phyloP scores from a whole-genome alignment of 2,329 filamentous ascomycete genomes.

The Pestalotiopsis sp. region DNA sequence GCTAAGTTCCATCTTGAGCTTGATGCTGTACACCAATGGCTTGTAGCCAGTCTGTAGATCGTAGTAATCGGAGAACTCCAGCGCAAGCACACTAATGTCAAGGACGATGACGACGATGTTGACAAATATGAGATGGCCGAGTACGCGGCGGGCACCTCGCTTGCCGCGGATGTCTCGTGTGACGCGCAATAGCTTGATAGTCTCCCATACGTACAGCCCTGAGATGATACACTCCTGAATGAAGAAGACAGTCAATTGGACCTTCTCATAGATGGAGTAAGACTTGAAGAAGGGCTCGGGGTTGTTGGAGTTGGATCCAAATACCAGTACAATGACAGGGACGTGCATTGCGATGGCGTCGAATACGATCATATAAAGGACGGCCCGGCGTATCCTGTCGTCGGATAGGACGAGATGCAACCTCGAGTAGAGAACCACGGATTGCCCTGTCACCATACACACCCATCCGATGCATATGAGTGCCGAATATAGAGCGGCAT shows the following conservation, averaged over 20 bases:
- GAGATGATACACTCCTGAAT: conserved; percentile 30
- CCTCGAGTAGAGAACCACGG: conserved; percentile 31
- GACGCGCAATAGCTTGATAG: conserved; percentile 8
- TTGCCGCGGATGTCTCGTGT: conserved; percentile 12
- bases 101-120: conserved; percentile 39
- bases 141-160: conserved; percentile 18
- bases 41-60: conserved; percentile 33
- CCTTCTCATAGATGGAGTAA: conserved; percentile 28
- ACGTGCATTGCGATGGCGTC: conserved; percentile 21
- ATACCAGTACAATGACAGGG: not conserved
- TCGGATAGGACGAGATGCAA: conserved; percentile 29
- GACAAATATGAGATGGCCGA: conserved; percentile 34
- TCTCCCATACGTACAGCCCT: conserved; percentile 31
- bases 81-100: conserved; percentile 35
- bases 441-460: conserved; percentile 32
- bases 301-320: conserved; percentile 20
- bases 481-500: conserved; percentile 23
- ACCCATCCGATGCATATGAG: conserved; percentile 31
- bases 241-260: conserved; percentile 33
- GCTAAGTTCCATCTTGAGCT: conserved; percentile 35
- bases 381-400: conserved; percentile 21
- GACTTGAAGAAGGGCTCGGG: conserved; percentile 20
- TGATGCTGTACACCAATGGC: conserved; percentile 33
- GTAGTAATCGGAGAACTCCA: conserved; percentile 37
- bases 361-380: conserved; percentile 23